Conservation (phyloP, 139 green algal genomes). For the Chlamydomonas sphaeroides region DNA sequence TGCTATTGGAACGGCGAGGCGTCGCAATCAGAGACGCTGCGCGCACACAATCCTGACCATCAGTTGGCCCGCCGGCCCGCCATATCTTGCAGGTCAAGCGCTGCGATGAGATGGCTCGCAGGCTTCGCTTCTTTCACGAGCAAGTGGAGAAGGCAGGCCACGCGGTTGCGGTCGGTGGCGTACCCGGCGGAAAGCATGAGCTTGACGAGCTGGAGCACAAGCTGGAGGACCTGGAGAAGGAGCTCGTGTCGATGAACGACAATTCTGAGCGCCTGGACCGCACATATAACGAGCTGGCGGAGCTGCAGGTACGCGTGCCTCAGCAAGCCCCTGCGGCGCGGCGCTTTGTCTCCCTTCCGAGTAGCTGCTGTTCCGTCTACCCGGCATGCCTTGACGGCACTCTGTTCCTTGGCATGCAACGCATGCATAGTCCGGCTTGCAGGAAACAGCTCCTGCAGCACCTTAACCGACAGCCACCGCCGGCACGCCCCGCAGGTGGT, state of each 20-base stretch:
- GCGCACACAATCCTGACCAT: not conserved
- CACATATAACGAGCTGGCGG: constrained; percentile 82
- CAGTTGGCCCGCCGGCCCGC: no score
- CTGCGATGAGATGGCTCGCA: constrained; percentile 96
- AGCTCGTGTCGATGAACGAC: constrained; percentile 87
- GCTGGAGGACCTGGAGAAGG: constrained; percentile 90
- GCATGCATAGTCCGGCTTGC: no score
- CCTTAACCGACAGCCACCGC: no score
- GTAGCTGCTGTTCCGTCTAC: no score
- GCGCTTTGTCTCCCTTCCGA: no score
- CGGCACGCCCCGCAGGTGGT: constrained; percentile 81
- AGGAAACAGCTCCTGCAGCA: no score
- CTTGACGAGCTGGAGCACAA: constrained; percentile 87
- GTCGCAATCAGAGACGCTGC: no score
- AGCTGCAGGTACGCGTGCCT: constrained; percentile 73
- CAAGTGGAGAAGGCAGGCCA: constrained; percentile 85
- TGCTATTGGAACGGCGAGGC: no score
- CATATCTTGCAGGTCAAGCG: constrained; percentile 91
- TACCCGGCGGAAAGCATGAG: constrained; percentile 51
- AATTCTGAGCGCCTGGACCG: constrained; percentile 90
- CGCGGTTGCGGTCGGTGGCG: not conserved
- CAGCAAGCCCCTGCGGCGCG: no score
- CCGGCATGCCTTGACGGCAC: no score
- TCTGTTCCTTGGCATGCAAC: no score
- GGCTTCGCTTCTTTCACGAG: constrained; percentile 93